Percentiles rank a stretch among this genome's conserved stretches.
phyloP scores from a whole-genome alignment of 192 early-diverging fungal genomes.

The Dissophora ornata region DNA sequence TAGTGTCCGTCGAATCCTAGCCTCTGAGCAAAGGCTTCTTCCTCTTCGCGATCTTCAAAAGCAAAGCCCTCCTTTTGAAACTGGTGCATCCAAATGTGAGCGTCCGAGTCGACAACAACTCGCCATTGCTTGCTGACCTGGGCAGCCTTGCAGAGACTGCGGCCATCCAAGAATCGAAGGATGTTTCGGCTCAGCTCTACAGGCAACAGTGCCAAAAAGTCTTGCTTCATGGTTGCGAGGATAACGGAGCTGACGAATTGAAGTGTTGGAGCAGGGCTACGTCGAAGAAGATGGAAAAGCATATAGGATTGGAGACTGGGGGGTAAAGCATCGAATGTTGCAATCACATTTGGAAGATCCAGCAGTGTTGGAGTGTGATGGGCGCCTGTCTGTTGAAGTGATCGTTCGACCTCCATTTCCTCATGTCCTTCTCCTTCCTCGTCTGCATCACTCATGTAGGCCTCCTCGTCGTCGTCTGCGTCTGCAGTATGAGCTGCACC shows the following conservation, averaged over 20 bases:
- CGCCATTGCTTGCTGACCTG: constrained; percentile 87
- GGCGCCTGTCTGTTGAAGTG: constrained; percentile 28
- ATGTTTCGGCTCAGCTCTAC: constrained; percentile 79
- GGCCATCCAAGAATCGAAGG: constrained; percentile 84
- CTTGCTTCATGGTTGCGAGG: constrained; percentile 88
- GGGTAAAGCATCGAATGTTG: constrained; percentile 85
- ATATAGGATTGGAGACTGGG: constrained; percentile 84
- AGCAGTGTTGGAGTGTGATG: constrained; percentile 53
- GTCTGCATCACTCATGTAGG: constrained; percentile 27
- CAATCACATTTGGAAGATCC: constrained; percentile 65
- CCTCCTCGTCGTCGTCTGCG: constrained; percentile 23
- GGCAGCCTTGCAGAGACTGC: constrained; percentile 81
- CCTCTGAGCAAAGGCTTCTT: constrained; percentile 46
- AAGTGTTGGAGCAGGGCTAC: constrained; percentile 82
- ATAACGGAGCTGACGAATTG: constrained; percentile 94
- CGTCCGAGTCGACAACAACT: constrained; percentile 78
- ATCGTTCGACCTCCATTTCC: constrained; percentile 39
- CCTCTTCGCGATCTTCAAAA: constrained; percentile 53
- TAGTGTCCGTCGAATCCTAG: constrained; percentile 54
- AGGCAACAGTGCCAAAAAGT: constrained; percentile 86
- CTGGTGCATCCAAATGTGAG: constrained; percentile 59
- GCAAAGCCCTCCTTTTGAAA: constrained; percentile 60
- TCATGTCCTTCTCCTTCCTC: constrained; percentile 47
- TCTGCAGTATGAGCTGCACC: background rate
- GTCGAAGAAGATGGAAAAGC: constrained; percentile 88